These are phyloP conservation scores for Chlorella variabilis DNA, from an alignment of 163 green algal species.

Conservation along the genomic window DNA sequence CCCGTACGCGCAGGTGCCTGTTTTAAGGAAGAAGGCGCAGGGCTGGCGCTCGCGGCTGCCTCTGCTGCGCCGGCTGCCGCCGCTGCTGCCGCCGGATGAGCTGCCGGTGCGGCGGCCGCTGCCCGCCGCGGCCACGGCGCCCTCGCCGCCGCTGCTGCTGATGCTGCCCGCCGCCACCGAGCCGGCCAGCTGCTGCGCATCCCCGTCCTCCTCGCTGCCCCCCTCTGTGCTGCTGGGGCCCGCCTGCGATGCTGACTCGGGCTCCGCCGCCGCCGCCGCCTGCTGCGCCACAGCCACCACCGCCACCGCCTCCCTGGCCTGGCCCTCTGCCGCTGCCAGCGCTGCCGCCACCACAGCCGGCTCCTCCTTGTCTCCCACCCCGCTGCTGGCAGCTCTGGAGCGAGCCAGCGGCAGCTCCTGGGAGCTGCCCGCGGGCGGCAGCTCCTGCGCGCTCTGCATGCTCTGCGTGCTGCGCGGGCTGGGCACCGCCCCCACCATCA, in stretches of 20 bases:
- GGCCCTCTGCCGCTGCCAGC: no score
- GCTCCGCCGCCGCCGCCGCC: neutral
- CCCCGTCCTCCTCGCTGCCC: neutral
- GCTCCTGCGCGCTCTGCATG: no score
- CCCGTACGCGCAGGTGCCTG: slow-evolving; percentile 58
- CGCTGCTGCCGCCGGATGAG: slow-evolving; percentile 9
- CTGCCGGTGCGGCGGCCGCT: neutral
- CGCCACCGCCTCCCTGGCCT: neutral
- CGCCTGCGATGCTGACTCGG: neutral
- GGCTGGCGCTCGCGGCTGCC: slow-evolving; percentile 13
- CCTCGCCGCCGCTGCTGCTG: neutral
- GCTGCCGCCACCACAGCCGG: neutral
- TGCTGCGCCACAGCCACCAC: neutral
- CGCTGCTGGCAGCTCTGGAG: neutral
- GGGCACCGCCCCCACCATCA: neutral
- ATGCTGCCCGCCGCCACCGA: neutral
- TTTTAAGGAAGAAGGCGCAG: slow-evolving; percentile 63
- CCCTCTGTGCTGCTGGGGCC: neutral
- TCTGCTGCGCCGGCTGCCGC: slow-evolving; percentile 14
- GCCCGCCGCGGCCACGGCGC: neutral
- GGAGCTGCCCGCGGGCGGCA: neutral
- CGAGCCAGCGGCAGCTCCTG: neutral
- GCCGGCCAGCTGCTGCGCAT: neutral
- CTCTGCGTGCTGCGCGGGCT: neutral
- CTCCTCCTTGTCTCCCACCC: neutral